These are phyloP conservation scores for Solanum commersonii DNA, from an alignment of 257 asterid genomes.

Conservation along the genomic window DNA sequence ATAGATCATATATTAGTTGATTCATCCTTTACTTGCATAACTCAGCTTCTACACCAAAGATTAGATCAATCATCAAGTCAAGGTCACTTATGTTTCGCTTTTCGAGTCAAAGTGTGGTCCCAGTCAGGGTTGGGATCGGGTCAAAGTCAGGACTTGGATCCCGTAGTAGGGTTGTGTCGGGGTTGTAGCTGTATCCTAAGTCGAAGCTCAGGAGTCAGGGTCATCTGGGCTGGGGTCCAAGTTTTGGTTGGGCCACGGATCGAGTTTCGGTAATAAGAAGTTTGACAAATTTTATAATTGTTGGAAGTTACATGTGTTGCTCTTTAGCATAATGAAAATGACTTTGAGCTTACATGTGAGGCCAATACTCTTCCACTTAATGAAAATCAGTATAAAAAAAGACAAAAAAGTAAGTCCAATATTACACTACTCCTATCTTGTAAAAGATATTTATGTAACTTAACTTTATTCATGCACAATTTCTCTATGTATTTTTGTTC, in stretches of 20 bases:
- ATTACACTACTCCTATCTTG: neutral
- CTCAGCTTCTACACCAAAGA: neutral
- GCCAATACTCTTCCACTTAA: neutral
- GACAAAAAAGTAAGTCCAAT: neutral
- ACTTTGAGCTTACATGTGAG: neutral
- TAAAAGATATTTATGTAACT: neutral
- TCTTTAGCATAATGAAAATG: neutral
- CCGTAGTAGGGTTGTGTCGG: no score
- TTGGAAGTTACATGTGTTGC: neutral
- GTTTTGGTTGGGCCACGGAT: no score
- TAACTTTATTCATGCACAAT: neutral
- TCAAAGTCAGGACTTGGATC: no score
- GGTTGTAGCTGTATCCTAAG: no score
- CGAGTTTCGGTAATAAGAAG: neutral
- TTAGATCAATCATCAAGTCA: no score
- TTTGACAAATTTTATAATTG: neutral
- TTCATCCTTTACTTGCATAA: neutral
- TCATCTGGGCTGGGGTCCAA: no score
- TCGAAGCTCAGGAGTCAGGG: no score
- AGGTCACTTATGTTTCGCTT: no score
- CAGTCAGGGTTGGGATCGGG: accelerated
- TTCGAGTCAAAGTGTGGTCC: no score
- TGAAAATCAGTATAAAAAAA: neutral
- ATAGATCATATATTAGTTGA: neutral
- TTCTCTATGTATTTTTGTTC: neutral